Conservation (phyloP, 352 stramenopile species). For the Globisporangium recalcitrans region DNA sequence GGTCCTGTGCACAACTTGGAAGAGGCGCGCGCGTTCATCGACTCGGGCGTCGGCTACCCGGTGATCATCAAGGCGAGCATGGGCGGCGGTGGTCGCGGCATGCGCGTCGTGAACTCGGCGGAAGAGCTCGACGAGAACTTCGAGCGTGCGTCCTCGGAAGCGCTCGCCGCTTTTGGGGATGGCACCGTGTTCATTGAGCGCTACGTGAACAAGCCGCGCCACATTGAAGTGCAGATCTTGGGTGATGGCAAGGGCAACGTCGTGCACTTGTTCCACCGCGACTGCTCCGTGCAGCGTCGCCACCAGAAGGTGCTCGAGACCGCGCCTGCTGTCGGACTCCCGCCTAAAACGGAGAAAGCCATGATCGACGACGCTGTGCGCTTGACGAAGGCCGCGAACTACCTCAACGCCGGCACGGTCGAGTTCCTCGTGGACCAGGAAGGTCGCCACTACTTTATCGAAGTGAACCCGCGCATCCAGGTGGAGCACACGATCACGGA, state of each 20-base stretch:
- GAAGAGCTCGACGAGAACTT: constrained; percentile 90
- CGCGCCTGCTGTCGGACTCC: constrained; percentile 86
- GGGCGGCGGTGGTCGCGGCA: constrained; percentile 95
- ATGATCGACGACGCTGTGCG: constrained; percentile 92
- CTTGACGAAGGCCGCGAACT: constrained; percentile 89
- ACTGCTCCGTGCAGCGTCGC: constrained; percentile 97
- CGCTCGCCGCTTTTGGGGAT: constrained; percentile 91
- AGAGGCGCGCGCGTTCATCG: constrained; percentile 88
- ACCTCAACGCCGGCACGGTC: constrained; percentile 96
- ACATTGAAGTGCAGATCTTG: constrained; percentile 98
- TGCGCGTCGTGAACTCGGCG: constrained; percentile 88
- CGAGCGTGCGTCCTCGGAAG: constrained; percentile 78
- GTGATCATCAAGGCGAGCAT: constrained; percentile 98
- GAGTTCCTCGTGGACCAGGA: constrained; percentile 97
- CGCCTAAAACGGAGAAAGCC: constrained; percentile 73
- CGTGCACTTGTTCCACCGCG: constrained; percentile 94
- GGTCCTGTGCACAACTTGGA: constrained; percentile 85
- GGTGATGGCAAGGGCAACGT: constrained; percentile 93
- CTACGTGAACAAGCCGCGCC: constrained; percentile 93
- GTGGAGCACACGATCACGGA: constrained; percentile 93
- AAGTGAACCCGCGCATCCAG: constrained; percentile 98
- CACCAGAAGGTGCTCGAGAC: constrained; percentile 98
- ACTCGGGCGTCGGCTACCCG: constrained; percentile 89
- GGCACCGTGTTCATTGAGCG: constrained; percentile 94
- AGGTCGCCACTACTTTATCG: constrained; percentile 94